Evolutionary conservation across 345 rosid species (phyloP).

Genomic region (Populus ilicifolia): DNA sequence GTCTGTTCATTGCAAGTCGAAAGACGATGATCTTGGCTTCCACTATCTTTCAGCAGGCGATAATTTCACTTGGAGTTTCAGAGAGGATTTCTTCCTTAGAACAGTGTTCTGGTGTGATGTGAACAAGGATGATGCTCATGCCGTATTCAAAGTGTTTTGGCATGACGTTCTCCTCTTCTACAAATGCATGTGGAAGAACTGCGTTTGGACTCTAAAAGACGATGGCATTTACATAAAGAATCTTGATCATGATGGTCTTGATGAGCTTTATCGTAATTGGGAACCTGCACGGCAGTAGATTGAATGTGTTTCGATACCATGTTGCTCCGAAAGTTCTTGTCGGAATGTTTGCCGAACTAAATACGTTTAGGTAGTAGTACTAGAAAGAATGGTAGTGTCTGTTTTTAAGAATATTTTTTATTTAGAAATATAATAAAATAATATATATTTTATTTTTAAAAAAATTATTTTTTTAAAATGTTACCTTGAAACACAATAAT

Average conservation of each 20-base stretch:
- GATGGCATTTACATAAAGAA: conserved; percentile 36
- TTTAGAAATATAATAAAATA: no score
- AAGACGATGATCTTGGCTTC: conserved; percentile 33
- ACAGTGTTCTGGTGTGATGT: conserved; percentile 41
- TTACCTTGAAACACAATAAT: no score
- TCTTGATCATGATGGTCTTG: not conserved
- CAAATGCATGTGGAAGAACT: conserved; percentile 31
- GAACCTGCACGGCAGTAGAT: not conserved
- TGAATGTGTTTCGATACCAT: not conserved
- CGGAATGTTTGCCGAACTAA: no score
- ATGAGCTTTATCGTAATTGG: not conserved
- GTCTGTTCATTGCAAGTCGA: conserved; percentile 33
- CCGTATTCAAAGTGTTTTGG: conserved; percentile 30
- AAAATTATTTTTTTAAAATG: no score
- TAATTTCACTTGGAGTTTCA: conserved; percentile 25
- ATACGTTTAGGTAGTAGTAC: no score
- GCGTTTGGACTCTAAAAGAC: conserved; percentile 33
- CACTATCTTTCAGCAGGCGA: not conserved
- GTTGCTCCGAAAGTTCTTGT: no score
- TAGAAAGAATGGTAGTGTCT: no score
- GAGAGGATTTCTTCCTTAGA: conserved; percentile 13
- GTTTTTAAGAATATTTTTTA: no score
- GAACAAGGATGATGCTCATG: conserved; percentile 19
- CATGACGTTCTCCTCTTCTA: conserved; percentile 21
- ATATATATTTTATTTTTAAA: no score